These are phyloP conservation scores for Sophora flavescens DNA, from an alignment of 306 rosid species.

Conservation along the genomic window DNA sequence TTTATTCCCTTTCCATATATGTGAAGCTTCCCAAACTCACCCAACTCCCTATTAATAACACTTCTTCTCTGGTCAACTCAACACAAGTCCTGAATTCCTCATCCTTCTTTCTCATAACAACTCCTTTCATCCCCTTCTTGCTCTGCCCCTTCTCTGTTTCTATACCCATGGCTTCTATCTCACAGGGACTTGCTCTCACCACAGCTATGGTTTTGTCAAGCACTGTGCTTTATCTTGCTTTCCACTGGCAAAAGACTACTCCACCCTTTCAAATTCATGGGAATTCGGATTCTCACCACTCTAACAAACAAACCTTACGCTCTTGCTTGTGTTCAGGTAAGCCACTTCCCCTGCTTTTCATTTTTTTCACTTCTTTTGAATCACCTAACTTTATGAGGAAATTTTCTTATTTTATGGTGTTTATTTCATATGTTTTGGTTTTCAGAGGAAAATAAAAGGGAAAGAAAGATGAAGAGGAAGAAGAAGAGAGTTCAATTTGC, in stretches of 20 bases:
- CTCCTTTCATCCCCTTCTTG: background rate
- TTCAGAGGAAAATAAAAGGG: slow-evolving; percentile 59
- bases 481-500: slow-evolving; percentile 83
- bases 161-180: slow-evolving; percentile 55
- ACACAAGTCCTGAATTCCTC: slow-evolving; percentile 16
- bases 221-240: slow-evolving; percentile 56
- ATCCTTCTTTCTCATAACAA: background rate
- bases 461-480: slow-evolving; percentile 47
- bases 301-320: slow-evolving; percentile 46
- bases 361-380: no score
- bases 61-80: slow-evolving; percentile 29
- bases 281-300: slow-evolving; percentile 19
- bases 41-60: background rate
- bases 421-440: background rate
- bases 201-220: slow-evolving; percentile 65
- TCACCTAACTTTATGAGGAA: background rate
- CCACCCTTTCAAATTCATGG: slow-evolving; percentile 10
- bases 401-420: background rate
- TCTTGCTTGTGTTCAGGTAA: slow-evolving; percentile 79
- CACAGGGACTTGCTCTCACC: slow-evolving; percentile 60
- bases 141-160: background rate
- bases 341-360: background rate
- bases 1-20: no score
- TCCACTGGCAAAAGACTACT: slow-evolving; percentile 36
- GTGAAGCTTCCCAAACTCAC: background rate